These are phyloP conservation scores for Blastobotrys buckinghamii DNA, from an alignment of 1,139 yeast genomes.

Conservation along the genomic window DNA sequence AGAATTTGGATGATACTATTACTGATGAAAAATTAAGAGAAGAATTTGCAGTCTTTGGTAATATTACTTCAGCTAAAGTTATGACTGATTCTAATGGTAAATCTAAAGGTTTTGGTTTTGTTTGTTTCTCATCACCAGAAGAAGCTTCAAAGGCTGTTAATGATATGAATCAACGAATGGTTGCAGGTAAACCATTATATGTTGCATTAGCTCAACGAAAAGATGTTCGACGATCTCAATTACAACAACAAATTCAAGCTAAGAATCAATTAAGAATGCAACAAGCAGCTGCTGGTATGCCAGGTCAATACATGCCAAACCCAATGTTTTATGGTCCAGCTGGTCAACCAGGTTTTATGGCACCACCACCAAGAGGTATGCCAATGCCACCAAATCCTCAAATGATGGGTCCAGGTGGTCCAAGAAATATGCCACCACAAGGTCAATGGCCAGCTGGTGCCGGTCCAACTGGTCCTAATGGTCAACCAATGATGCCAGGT, in stretches of 20 bases:
- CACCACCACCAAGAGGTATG: constrained; percentile 65
- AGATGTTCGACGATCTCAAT: constrained; percentile 95
- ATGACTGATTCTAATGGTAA: constrained; percentile 94
- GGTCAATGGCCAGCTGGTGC: constrained; percentile 25
- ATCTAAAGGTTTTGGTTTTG: constrained; percentile 98
- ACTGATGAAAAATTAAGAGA: constrained; percentile 89
- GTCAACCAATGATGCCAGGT: constrained; percentile 39
- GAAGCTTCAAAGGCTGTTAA: constrained; percentile 98
- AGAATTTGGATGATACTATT: constrained; percentile 90
- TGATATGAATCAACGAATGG: constrained; percentile 98
- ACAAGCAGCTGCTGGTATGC: constrained; percentile 75
- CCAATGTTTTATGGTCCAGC: constrained; percentile 85
- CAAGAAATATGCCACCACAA: constrained; percentile 55
- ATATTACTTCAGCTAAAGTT: constrained; percentile 93
- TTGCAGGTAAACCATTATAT: constrained; percentile 92
- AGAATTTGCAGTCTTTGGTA: constrained; percentile 90
- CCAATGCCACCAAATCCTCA: constrained; percentile 88
- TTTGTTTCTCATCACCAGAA: constrained; percentile 95
- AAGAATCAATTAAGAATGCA: constrained; percentile 98
- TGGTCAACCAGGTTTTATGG: constrained; percentile 73
- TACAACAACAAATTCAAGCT: constrained; percentile 97
- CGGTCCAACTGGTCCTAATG: constrained; percentile 26
- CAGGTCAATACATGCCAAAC: constrained; percentile 86
- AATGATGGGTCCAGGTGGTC: constrained; percentile 59
- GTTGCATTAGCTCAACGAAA: constrained; percentile 99